Base-by-base conservation (phyloP, 495 filamentous ascomycete species). In the Aspergillus kassunensis region DNA sequence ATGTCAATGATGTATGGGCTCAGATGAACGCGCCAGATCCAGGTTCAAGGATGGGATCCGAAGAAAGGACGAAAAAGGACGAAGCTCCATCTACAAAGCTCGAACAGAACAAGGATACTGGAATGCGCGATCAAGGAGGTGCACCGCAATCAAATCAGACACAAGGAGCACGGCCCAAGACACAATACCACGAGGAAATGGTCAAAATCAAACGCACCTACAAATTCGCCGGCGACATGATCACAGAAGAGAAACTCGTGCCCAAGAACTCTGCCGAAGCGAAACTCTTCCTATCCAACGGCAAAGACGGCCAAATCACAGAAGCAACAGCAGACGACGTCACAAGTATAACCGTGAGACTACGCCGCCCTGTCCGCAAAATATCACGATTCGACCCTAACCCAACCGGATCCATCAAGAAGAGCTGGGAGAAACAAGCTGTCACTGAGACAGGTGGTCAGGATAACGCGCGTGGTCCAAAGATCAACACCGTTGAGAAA, bases 401-500 rank as follows among this genome's bases (percentile, higher is more conserved):
- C 48, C 72, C 76, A 15, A 65, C 65, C 13, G 66, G 69, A n/a
- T 49, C 63, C 19, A 75, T 78, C 56, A 78, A 77, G 63, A 73
- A 78, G 65, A 74, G 71, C 65, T 71, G 72, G 75, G 65, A 72
- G 67, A 73, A 71, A 61, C 66, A 70, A 39, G 40, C 60, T 8
- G 29, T 53, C 23, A 25, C 60, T 1, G 66, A 65, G 30, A 49
- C 47, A 18, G 53, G 49, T 4, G 33, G 30, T 12, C 45, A 51
- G 39, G 62, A 63, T 27, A 65, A 71, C 55, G 75, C 76, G 4
- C 79, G 79, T 50, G 86, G 87, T 40, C 83, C 86, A 63, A 97
- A 97, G 63, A 79, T 97, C 62, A 97, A 96, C 65, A 95, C 91
- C 1, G 86, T 98, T 19, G 91, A 97, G 72, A 98, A 98, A 75